A percentile compares a stretch with the other conserved stretches of the same genome.
These are phyloP conservation scores for Fusarium acutatum DNA, from an alignment of 2,329 filamentous ascomycete species.

Conservation along the genomic window DNA sequence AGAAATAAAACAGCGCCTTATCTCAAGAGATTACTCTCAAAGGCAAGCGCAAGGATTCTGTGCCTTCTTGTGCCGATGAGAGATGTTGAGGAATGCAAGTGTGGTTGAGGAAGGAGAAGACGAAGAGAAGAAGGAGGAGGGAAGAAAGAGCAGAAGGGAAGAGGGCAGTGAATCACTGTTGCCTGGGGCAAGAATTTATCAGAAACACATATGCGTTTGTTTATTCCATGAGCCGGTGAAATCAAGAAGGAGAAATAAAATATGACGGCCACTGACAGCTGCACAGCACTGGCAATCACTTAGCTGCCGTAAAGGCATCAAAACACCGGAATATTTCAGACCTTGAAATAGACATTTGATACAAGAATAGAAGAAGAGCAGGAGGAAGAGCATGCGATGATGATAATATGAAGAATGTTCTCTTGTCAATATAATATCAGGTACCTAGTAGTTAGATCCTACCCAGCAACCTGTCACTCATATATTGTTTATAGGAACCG, in stretches of 20 bases:
- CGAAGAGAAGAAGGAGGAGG: not conserved
- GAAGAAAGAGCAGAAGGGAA: not conserved
- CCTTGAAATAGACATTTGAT: not conserved
- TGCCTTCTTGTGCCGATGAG: not conserved
- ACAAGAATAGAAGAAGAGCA: not conserved
- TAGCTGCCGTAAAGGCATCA: not conserved
- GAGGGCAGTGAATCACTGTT: conserved; percentile 2
- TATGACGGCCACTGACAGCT: conserved; percentile 6
- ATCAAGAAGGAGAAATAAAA: not conserved
- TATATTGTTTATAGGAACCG: not conserved
- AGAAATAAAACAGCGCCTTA: not conserved
- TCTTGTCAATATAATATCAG: not conserved
- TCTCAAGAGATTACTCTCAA: not conserved
- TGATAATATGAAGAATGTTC: not conserved
- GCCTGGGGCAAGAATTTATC: not conserved
- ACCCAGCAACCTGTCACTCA: not conserved
- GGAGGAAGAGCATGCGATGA: not conserved
- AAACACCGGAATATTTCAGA: not conserved
- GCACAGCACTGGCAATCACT: conserved; percentile 9
- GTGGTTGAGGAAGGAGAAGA: not conserved
- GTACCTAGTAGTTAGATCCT: not conserved
- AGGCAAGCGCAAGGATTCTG: not conserved
- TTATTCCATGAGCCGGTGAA: not conserved
- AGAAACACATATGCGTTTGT: not conserved
- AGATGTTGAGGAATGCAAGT: conserved; percentile 3